Base-by-base conservation (phyloP, 345 rosid genomes). In the Syzygium aromaticum region DNA sequence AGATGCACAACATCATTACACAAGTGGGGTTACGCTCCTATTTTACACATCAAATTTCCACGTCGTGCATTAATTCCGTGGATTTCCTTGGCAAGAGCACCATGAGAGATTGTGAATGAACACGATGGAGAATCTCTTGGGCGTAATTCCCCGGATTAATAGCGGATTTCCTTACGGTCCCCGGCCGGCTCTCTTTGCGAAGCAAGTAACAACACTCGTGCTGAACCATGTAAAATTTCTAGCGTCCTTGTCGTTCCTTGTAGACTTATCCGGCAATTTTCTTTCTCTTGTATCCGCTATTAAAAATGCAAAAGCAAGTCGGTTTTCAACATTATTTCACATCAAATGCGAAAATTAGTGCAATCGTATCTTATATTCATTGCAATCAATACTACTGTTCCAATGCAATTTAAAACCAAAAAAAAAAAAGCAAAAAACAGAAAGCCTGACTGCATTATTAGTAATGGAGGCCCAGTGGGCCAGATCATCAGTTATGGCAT, bases 1-100 rank as follows among this genome's bases (percentile, higher is more conserved):
- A 13, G 7, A 67, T 30, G 46, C 46, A 17, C 6, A 0, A 2
- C 23, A 67, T 67, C 23, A 8, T 1, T 17, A 17, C 2, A 3
- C 46, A 8, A 8, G 5, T 30, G 12, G 12, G 23, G 8, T 28
- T n/a, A 3, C 11, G 2, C 22, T 28, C 77, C 5, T n/a, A 64
- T 30, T 63, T 3, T 28, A 15, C 33, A 11, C 21, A 14, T 7
- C 3, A 5, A 28, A 15, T 28, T 17, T 64, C 40, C 21, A 14
- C 0, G 0, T 33, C 0, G 17, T 2, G 77, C 6, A 33, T 15
- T 7, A 28, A 9, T 27, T 61, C 73, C 8, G 1, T n/a, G 73
- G n/a, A 12, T n/a, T 12, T 6, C n/a, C 33, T 61, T 13, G 16
- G 27, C 0, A 15, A n/a, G 33, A 14, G n/a, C 21, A 57, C 63